Base-by-base conservation (phyloP, 176 grass and related monocot genomes). In the Musa schizocarpa region DNA sequence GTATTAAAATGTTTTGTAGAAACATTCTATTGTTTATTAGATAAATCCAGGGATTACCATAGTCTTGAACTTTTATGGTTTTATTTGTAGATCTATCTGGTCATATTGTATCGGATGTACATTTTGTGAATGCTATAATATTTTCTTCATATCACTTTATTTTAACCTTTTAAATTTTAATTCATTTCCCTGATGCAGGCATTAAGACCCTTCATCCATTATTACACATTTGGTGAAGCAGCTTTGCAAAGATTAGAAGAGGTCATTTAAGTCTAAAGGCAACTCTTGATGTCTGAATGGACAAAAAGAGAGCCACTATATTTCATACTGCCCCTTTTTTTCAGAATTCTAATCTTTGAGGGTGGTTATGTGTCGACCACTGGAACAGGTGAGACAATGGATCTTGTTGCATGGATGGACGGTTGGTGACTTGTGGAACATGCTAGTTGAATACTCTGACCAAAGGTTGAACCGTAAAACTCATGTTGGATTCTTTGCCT, bases 341-440 rank as follows among this genome's bases (percentile, higher is more conserved):
- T 43, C 34, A 43, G 34, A 43, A 6, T 43, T 43, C 13, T 12
- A 69, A 49, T 17, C 29, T 69, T 13, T 55, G 49, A n/a, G 57
- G 49, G 52, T 1, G 52, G 27, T 16, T 9, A 5, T 51, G 11
- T 17, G 25, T 53, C 2, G 50, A 21, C 55, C 65, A 55, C 51
- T 65, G 27, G 0, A 16, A 71, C 55, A 98, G 94, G 90, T 93
- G 72, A 87, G 54, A 27, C 64, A 78, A 74, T 98, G 94, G 94
- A 85, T 93, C 72, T 55, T 78, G 54, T 65, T 13, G 11, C 88
- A 98, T 3, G 51, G 79, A 52, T 93, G 94, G 94, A 93, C 90
- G 0, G 90, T 89, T 9, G 84, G 94, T 17, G 94, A 98, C 71
- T 22, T 98, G 78, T 98, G 90, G 94, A 71, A 83, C 74, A 98